Percentiles rank a stretch among this genome's conserved stretches.
phyloP scores from a whole-genome alignment of 108 stramenopile genomes.

The Aurantiochytrium sp. region DNA sequence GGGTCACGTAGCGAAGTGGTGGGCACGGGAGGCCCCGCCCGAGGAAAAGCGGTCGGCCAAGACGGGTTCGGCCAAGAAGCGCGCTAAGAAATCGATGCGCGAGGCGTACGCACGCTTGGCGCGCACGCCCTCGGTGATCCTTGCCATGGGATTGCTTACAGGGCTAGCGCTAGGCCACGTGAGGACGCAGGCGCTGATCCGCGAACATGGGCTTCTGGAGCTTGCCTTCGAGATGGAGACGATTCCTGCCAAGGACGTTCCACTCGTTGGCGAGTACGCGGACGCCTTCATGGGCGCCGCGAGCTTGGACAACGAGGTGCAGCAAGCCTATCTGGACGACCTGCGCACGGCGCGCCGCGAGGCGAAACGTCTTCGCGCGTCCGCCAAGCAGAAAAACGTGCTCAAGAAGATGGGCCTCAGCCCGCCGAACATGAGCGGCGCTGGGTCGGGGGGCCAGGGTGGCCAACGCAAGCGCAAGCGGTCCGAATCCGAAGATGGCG shows the following conservation, averaged over 20 bases:
- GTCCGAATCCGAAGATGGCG: too few species aligned
- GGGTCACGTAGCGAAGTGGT: not conserved
- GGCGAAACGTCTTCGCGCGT: not conserved
- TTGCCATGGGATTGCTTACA: not conserved
- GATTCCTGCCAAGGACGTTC: conserved; percentile 5
- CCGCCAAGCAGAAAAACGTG: not conserved
- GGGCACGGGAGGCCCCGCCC: not conserved
- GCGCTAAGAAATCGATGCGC: not conserved
- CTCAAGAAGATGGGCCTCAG: not conserved
- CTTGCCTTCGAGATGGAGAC: conserved; percentile 1
- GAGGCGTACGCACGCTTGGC: not conserved
- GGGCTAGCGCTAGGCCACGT: not conserved
- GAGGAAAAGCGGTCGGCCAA: not conserved
- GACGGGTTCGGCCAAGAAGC: not conserved
- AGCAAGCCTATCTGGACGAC: not conserved
- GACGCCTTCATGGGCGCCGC: not conserved
- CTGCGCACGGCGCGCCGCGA: not conserved
- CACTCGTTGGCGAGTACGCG: conserved; percentile 4
- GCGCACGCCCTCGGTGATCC: not conserved
- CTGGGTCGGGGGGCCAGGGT: too few species aligned
- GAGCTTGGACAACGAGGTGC: not conserved
- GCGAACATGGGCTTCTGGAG: not conserved
- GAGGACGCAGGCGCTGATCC: not conserved
- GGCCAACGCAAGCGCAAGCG: not conserved
- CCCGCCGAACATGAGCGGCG: too few species aligned